Evolutionary conservation across 2,329 filamentous ascomycete genomes (phyloP), one percentile per base, ranked within the genome.

Genomic region (Trichoderma hamatum): DNA sequence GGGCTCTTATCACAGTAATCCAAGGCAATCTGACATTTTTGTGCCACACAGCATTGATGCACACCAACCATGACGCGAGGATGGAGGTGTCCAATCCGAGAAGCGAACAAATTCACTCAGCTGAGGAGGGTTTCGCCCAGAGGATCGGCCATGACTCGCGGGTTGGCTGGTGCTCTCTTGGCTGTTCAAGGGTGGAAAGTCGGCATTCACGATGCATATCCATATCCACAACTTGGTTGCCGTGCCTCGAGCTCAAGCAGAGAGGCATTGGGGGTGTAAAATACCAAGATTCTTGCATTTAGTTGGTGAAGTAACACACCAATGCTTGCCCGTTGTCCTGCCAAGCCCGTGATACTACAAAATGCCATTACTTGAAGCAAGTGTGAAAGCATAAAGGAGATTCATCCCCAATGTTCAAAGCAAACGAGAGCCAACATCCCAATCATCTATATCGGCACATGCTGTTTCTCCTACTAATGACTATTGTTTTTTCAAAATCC

Each of bases 1-100:
- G 30, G 51, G 60, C 67, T 43, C 28, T 13, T 62, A 30, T 59
- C 52, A 46, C 28, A 69, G 68, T 67, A 54, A 67, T 61, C 55
- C 61, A 65, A 24, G 60, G 49, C 46, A 21, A 68, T 68, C 56
- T 24, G 64, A 58, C 55, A 26, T 67, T 39, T 54, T 51, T 28
- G 49, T 59, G 32, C 26, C n/a, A 21, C 46, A 10, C 39, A 21
- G 21, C 14, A 16, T 21, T 14, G 34, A 19, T 28, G 34, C 11
- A n/a, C 7, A 19, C 3, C n/a, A 32, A 19, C 10, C 7, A 30
- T 32, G 30, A 10, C 28, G 30, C 9, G 26, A 56, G 28, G 54
- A 9, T 56, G 3, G 14, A n/a, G 3, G 2, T 2, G 28, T n/a
- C 52, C 19, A 34, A 7, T 34, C 28, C 19, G 28, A 19, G 54